phyloP scores from a whole-genome alignment of 768 basidiomycete species.

The Psilocybe sp. region DNA sequence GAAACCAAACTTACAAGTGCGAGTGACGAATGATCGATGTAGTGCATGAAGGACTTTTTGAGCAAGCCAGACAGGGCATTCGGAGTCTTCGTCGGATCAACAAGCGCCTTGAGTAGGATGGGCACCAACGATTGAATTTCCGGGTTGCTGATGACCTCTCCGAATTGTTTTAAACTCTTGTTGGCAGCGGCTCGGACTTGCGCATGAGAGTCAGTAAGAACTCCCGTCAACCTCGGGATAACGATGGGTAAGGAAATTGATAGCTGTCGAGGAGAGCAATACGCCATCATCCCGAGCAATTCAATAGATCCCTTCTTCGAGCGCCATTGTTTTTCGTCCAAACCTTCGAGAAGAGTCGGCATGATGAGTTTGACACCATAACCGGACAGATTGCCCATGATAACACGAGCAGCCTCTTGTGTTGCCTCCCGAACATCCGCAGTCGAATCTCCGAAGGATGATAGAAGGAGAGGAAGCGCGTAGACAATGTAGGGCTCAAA shows the following conservation, averaged over 20 bases:
- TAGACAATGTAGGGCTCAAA: slow-evolving; percentile 92
- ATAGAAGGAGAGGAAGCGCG: slow-evolving; percentile 79
- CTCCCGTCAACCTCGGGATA: slow-evolving; percentile 92
- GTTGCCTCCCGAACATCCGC: slow-evolving; percentile 92
- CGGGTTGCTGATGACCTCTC: slow-evolving; percentile 97
- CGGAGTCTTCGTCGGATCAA: slow-evolving; percentile 90
- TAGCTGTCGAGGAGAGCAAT: slow-evolving; percentile 92
- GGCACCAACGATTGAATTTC: slow-evolving; percentile 92
- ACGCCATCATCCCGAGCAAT: slow-evolving; percentile 96
- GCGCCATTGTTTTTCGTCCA: slow-evolving; percentile 98
- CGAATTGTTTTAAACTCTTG: slow-evolving; percentile 94
- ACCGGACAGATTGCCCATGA: slow-evolving; percentile 93
- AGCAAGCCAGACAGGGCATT: slow-evolving; percentile 82
- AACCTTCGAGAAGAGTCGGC: slow-evolving; percentile 81
- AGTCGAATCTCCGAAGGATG: slow-evolving; percentile 82
- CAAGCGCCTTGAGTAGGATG: slow-evolving; percentile 88
- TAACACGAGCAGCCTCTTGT: slow-evolving; percentile 85
- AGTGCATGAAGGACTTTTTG: slow-evolving; percentile 96
- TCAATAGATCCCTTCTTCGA: slow-evolving; percentile 98
- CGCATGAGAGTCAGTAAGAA: slow-evolving; percentile 95
- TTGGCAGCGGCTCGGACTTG: slow-evolving; percentile 94
- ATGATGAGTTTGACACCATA: slow-evolving; percentile 96
- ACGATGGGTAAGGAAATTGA: slow-evolving; percentile 94
- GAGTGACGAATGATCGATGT: slow-evolving; percentile 94
- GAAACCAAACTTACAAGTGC: slow-evolving; percentile 62